Evolutionary conservation across 2,329 filamentous ascomycete species (phyloP).

Genomic region (Metarhizium anisopliae): DNA sequence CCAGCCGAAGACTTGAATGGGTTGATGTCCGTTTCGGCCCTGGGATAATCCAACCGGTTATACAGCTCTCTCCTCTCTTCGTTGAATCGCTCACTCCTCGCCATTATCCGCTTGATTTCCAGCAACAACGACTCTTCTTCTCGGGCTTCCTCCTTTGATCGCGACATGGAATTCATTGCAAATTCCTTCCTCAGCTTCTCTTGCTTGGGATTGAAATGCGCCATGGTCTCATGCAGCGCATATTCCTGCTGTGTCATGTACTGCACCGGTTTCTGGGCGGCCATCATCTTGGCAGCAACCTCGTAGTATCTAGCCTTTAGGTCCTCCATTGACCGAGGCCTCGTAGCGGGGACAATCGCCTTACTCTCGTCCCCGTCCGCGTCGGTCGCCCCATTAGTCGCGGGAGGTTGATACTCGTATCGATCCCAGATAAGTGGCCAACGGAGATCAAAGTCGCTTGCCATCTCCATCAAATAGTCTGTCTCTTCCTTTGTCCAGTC

Average conservation of each 20-base stretch:
- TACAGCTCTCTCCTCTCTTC: slow-evolving; percentile 84
- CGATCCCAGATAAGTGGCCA: slow-evolving; percentile 91
- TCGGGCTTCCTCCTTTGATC: slow-evolving; percentile 77
- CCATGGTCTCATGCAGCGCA: slow-evolving; percentile 72
- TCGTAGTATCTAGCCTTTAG: slow-evolving; percentile 87
- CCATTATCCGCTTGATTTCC: slow-evolving; percentile 86
- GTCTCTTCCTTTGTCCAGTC: slow-evolving; percentile 93
- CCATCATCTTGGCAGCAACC: slow-evolving; percentile 75
- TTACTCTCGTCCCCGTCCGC: slow-evolving; percentile 38
- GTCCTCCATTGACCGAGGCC: slow-evolving; percentile 70
- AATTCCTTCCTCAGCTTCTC: slow-evolving; percentile 79
- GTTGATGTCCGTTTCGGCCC: slow-evolving; percentile 58
- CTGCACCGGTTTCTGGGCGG: slow-evolving; percentile 66
- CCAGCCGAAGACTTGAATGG: slow-evolving; percentile 76
- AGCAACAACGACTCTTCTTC: slow-evolving; percentile 86
- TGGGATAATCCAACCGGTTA: slow-evolving; percentile 74
- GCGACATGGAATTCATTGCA: slow-evolving; percentile 67
- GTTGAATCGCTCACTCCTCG: slow-evolving; percentile 76
- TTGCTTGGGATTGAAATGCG: slow-evolving; percentile 72
- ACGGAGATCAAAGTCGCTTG: slow-evolving; percentile 71
- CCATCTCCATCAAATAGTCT: slow-evolving; percentile 74
- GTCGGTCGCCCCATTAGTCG: slow-evolving; percentile 35
- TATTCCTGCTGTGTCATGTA: slow-evolving; percentile 86
- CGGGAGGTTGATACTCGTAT: slow-evolving; percentile 61
- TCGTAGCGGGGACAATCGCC: slow-evolving; percentile 44